Conservation (phyloP, 768 basidiomycete genomes). For the Trametes gibbosa region DNA sequence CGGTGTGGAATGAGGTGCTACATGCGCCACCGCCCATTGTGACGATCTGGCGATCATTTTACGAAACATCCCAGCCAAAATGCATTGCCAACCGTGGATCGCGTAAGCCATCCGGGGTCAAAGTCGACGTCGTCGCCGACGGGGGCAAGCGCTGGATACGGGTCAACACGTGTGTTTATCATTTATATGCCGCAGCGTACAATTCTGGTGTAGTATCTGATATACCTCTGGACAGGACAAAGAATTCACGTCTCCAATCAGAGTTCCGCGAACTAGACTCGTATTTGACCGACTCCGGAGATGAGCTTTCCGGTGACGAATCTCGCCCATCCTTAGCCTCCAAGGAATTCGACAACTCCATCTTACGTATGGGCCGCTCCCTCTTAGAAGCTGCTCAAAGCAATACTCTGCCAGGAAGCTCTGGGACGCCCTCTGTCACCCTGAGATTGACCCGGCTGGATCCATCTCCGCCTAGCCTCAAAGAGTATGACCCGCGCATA, state of each 20-base stretch:
- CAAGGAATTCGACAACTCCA: constrained; percentile 64
- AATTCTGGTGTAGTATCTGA: background rate
- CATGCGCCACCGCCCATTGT: constrained; percentile 56
- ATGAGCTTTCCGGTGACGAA: constrained; percentile 29
- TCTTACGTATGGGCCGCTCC: constrained; percentile 66
- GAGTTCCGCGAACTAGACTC: constrained; percentile 87
- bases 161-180: constrained; percentile 73
- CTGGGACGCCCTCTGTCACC: constrained; percentile 44
- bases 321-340: constrained; percentile 43
- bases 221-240: constrained; percentile 47
- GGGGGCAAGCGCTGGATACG: constrained; percentile 78
- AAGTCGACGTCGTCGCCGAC: constrained; percentile 80
- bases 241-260: constrained; percentile 69
- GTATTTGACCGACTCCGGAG: constrained; percentile 62
- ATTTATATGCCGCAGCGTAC: background rate
- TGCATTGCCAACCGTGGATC: constrained; percentile 18
- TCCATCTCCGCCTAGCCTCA: constrained; percentile 33
- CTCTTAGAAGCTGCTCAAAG: constrained; percentile 62
- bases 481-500: constrained; percentile 54
- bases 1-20: constrained; percentile 79
- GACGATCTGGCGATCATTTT: constrained; percentile 57
- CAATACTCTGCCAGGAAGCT: constrained; percentile 44
- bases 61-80: constrained; percentile 19
- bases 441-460: constrained; percentile 72
- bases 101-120: constrained; percentile 42